phyloP scores from a whole-genome alignment of 768 basidiomycete species.

The Hericium rajendrae region DNA sequence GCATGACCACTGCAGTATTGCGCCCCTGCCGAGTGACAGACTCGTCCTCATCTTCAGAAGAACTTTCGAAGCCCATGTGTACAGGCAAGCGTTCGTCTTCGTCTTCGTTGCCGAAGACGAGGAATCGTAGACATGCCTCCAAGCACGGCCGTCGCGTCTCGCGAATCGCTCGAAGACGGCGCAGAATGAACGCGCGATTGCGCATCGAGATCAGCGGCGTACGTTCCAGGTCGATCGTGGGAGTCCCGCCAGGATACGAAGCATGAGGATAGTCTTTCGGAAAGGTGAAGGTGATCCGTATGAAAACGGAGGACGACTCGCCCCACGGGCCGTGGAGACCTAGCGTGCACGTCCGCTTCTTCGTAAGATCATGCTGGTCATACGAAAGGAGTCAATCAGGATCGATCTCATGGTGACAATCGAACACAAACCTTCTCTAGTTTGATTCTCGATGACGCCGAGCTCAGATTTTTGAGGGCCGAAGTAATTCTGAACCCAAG shows the following conservation, averaged over 20 bases:
- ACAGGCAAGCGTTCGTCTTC: constrained; percentile 31
- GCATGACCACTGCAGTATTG: constrained; percentile 42
- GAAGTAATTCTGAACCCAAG: constrained; percentile 54
- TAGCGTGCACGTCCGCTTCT: constrained; percentile 73
- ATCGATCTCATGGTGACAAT: not conserved
- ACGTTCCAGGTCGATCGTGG: constrained; percentile 74
- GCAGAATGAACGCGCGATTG: constrained; percentile 69
- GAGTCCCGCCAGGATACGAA: constrained; percentile 51
- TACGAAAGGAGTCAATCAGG: constrained; percentile 1
- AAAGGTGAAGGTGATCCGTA: constrained; percentile 84
- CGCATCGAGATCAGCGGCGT: constrained; percentile 72
- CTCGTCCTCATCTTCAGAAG: constrained; percentile 53
- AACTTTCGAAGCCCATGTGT: constrained; percentile 48
- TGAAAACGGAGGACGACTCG: constrained; percentile 73
- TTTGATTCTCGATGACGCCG: constrained; percentile 56
- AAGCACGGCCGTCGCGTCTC: constrained; percentile 74
- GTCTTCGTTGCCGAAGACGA: constrained; percentile 62
- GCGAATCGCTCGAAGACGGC: constrained; percentile 62
- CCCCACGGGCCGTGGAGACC: constrained; percentile 90
- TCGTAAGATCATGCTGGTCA: constrained; percentile 52
- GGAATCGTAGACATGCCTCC: constrained; percentile 72
- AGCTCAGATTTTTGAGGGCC: constrained; percentile 50
- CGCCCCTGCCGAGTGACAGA: constrained; percentile 27
- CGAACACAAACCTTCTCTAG: constrained; percentile 62
- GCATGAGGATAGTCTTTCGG: constrained; percentile 72